phyloP scores from a whole-genome alignment of 140 eudicot species.

The Ambrosia hybrid region DNA sequence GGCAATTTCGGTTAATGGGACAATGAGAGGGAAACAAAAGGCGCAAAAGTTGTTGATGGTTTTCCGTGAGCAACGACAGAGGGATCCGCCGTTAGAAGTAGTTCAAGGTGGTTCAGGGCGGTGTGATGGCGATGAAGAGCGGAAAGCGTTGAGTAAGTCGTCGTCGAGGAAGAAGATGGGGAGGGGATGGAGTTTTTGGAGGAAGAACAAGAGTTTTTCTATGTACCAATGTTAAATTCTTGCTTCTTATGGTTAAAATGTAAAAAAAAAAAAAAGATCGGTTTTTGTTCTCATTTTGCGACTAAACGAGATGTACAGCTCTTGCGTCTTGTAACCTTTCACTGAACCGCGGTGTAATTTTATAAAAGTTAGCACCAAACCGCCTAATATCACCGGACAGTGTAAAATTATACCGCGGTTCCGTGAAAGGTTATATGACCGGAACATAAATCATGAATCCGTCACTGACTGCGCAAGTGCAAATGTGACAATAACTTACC shows the following conservation, averaged over 20 bases:
- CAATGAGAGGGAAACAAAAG: constrained; percentile 83
- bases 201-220: constrained; percentile 69
- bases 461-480: not conserved
- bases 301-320: constrained; percentile 32
- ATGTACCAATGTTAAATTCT: constrained; percentile 58
- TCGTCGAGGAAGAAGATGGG: constrained; percentile 57
- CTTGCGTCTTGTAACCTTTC: constrained; percentile 20
- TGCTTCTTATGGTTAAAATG: constrained; percentile 33
- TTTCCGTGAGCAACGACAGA: constrained; percentile 90
- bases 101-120: constrained; percentile 33
- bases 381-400: no score
- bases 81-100: constrained; percentile 53
- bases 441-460: no score
- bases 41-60: constrained; percentile 91
- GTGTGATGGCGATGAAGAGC: constrained; percentile 40
- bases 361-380: not conserved
- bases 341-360: not conserved
- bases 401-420: no score
- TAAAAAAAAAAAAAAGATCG: constrained; percentile 21
- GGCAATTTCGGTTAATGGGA: constrained; percentile 86
- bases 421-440: no score
- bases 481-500: no score
- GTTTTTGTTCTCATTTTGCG: not conserved
- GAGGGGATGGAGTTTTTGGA: constrained; percentile 63
- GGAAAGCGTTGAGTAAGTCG: constrained; percentile 52